Evolutionary conservation across 2,329 filamentous ascomycete species (phyloP), one percentile per base, ranked within the genome.

Genomic region (Aureobasidium lini): DNA sequence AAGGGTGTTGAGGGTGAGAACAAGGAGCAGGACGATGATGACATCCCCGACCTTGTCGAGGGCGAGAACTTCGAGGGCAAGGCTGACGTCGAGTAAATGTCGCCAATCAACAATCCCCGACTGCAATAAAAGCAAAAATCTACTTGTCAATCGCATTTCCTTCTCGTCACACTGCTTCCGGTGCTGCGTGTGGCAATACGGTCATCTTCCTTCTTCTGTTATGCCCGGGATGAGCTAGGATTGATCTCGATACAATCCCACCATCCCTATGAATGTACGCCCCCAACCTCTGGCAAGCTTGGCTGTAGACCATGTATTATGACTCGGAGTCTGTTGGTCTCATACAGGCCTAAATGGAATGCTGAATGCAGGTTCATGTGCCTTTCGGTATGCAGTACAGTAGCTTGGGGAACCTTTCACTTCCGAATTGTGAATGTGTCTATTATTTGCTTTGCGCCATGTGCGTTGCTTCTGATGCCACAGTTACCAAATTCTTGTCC

Each of bases 31-130:
- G 91, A 95, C 69, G 81, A 84, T 66, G 79, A 81, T 64, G 94
- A 97, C 76, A 99, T 99, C 76, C 94, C 94, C 69, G 92, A 97
- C 69, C 83, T 99, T 67, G 93, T 99, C 64, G 90, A 91, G 73
- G 94, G 94, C 72, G 90, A 96, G 84, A 96, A 90, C 84, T 99
- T 99, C 73, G 94, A 99, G 84, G 88, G 85, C 79, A 96, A 79
- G 75, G 71, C 70, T 58, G 77, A 96, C 80, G 90, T 94, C 76
- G 91, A 96, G 82, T 96, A 94, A 47, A 52, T 10, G 28, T 61
- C 46, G 54, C 54, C 36, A 31, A 40, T 48, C 39, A 42, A 42
- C 23, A 46, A 31, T 6, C 34, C 23, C 43, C 34, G 28, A 15
- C 18, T 46, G 43, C 43, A 57, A 40, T 43, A 57, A 57, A 57